A percentile compares a stretch with the other conserved stretches of the same genome.
phyloP scores from a whole-genome alignment of 1,284 basidiomycete species.

The Ganoderma lingzhi region DNA sequence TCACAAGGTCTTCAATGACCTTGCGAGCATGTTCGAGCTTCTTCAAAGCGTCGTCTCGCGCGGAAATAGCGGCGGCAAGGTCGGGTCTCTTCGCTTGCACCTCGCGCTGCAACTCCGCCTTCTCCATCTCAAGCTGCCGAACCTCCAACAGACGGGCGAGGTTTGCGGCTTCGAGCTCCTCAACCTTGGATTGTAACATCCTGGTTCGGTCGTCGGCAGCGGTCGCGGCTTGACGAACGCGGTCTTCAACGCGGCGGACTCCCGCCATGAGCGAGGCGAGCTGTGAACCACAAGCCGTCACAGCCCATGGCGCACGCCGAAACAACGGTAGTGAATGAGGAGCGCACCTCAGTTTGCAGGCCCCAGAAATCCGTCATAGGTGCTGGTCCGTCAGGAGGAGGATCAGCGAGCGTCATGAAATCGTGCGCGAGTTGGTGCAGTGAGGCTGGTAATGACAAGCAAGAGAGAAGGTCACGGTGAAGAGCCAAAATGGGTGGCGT shows the following conservation, averaged over 20 bases:
- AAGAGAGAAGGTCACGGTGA: background rate
- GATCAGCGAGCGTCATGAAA: slow-evolving; percentile 17
- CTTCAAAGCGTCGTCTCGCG: slow-evolving; percentile 32
- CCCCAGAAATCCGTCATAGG: slow-evolving; percentile 20
- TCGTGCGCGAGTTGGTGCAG: background rate
- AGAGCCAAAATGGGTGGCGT: background rate
- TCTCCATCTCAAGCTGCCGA: slow-evolving; percentile 32
- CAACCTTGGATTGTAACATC: slow-evolving; percentile 23
- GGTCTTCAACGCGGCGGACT: slow-evolving; percentile 31
- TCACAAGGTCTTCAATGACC: slow-evolving; percentile 29
- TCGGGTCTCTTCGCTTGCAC: slow-evolving; percentile 27
- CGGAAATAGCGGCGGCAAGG: slow-evolving; percentile 20
- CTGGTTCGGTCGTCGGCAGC: slow-evolving; percentile 17
- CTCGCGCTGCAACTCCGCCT: slow-evolving; percentile 27
- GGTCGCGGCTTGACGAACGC: slow-evolving; percentile 13
- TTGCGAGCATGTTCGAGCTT: slow-evolving; percentile 32
- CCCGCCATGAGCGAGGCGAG: slow-evolving; percentile 26
- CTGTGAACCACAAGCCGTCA: slow-evolving; percentile 23
- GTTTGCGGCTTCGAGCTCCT: slow-evolving; percentile 33
- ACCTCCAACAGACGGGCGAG: slow-evolving; percentile 20
- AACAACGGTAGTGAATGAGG: background rate
- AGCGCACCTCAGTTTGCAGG: slow-evolving; percentile 31
- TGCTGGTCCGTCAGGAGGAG: background rate
- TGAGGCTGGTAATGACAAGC: background rate
- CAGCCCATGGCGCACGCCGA: background rate